A percentile compares a stretch with the other conserved stretches of the same genome.
Evolutionary conservation across 345 rosid genomes (phyloP).

Genomic region (Streptanthus diversifolius): DNA sequence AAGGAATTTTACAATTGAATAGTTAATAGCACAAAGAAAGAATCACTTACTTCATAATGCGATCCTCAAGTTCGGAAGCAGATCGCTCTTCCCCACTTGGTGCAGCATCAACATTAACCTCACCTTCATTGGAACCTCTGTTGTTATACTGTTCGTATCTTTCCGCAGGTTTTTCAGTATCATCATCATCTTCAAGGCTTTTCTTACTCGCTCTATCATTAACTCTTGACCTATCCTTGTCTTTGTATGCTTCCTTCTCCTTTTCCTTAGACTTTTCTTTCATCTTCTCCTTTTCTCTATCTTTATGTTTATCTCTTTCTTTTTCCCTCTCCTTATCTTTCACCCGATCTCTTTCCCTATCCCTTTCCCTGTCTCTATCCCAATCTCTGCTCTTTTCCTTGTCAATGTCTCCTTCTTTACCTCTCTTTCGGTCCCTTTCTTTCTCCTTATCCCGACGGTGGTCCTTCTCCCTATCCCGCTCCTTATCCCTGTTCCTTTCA

Average conservation of each 20-base stretch:
- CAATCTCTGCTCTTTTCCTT: slow-evolving; percentile 42
- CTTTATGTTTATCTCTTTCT: slow-evolving; percentile 40
- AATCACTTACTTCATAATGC: slow-evolving; percentile 64
- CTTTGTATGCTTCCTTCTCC: slow-evolving; percentile 40
- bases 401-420: slow-evolving; percentile 41
- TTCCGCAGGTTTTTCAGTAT: slow-evolving; percentile 40
- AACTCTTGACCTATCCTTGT: slow-evolving; percentile 46
- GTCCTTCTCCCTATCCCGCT: slow-evolving; percentile 43
- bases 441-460: slow-evolving; percentile 43
- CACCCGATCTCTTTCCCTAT: slow-evolving; percentile 39
- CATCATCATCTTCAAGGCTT: slow-evolving; percentile 49
- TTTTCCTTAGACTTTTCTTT: slow-evolving; percentile 21
- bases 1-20: not conserved
- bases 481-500: slow-evolving; percentile 46
- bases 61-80: slow-evolving; percentile 47
- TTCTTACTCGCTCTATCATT: slow-evolving; percentile 47
- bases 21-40: not conserved
- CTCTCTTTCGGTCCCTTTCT: slow-evolving; percentile 40
- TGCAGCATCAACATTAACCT: slow-evolving; percentile 34
- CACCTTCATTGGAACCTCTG: slow-evolving; percentile 39
- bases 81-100: slow-evolving; percentile 39
- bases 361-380: slow-evolving; percentile 36
- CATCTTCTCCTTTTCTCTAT: slow-evolving; percentile 36
- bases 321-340: slow-evolving; percentile 43
- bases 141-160: slow-evolving; percentile 38